Conservation (phyloP, 2,329 filamentous ascomycete species). For the Neofusicoccum cordaticola region DNA sequence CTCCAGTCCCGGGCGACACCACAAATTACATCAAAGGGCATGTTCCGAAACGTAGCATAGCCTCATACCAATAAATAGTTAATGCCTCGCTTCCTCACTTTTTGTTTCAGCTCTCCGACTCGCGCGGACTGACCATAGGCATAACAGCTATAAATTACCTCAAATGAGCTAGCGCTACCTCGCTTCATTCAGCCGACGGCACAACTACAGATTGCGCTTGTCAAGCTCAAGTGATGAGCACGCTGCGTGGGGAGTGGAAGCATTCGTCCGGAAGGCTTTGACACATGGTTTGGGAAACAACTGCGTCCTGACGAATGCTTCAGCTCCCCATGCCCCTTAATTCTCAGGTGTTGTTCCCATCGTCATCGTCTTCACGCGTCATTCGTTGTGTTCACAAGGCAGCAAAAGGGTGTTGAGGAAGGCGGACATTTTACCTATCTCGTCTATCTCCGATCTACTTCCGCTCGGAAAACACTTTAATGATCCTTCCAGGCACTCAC, state of each 20-base stretch:
- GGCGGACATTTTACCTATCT: not conserved
- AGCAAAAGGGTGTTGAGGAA: not conserved
- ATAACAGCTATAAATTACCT: not conserved
- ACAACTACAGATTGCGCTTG: too few relatives aligned
- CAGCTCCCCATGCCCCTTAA: too few relatives aligned
- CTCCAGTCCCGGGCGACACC: not conserved
- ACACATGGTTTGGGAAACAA: too few relatives aligned
- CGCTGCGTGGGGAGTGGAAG: too few relatives aligned
- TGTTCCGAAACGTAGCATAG: not conserved
- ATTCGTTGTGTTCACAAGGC: not conserved
- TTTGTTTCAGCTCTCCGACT: not conserved
- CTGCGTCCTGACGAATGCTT: too few relatives aligned
- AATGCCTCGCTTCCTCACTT: too few relatives aligned
- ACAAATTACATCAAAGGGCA: not conserved
- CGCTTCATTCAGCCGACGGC: not conserved
- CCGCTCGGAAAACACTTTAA: not conserved
- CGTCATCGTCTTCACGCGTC: too few relatives aligned
- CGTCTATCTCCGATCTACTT: not conserved
- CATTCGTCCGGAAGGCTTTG: too few relatives aligned
- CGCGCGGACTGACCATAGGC: not conserved
- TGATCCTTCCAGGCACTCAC: not conserved
- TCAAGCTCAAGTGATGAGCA: too few relatives aligned
- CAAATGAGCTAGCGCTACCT: not conserved
- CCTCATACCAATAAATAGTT: not conserved
- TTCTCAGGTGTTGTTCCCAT: too few relatives aligned